These are phyloP conservation scores for Chenopodium quinoa DNA, from an alignment of 148 eudicot genomes.

Conservation along the genomic window DNA sequence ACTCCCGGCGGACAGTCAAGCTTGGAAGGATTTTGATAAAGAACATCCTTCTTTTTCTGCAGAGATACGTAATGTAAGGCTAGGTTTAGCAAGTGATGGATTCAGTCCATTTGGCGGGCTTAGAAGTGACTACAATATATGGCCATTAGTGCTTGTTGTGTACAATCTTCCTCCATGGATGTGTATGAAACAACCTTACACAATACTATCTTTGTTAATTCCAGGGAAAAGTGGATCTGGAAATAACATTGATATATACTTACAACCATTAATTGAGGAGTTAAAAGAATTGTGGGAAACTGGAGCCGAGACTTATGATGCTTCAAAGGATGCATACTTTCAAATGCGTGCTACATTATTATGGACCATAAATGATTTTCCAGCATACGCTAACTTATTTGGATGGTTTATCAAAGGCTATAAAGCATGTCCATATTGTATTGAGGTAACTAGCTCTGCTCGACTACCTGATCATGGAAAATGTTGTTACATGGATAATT, in stretches of 20 bases:
- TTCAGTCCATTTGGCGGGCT: constrained; percentile 22
- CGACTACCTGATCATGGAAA: too few relatives aligned
- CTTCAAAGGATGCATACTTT: background rate
- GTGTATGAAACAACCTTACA: constrained; percentile 25
- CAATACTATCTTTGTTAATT: constrained; percentile 20
- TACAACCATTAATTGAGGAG: constrained; percentile 26
- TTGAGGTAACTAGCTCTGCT: too few relatives aligned
- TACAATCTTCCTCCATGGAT: constrained; percentile 18
- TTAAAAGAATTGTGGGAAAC: constrained; percentile 22
- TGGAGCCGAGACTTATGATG: constrained; percentile 27
- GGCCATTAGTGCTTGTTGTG: constrained; percentile 25
- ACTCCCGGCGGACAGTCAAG: constrained; percentile 15
- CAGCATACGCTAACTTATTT: too few relatives aligned
- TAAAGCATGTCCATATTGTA: too few relatives aligned
- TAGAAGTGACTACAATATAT: constrained; percentile 13
- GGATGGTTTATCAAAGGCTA: too few relatives aligned
- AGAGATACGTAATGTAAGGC: constrained; percentile 22
- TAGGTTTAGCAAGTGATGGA: constrained; percentile 28
- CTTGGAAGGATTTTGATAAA: constrained; percentile 27
- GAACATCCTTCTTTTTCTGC: background rate
- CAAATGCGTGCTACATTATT: too few relatives aligned
- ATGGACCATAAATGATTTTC: too few relatives aligned
- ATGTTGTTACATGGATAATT: too few relatives aligned
- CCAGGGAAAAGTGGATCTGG: constrained; percentile 15
- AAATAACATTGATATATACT: constrained; percentile 15